Evolutionary conservation across 1,284 basidiomycete genomes (phyloP).

Genomic region (Fomitopsis schrenkii): DNA sequence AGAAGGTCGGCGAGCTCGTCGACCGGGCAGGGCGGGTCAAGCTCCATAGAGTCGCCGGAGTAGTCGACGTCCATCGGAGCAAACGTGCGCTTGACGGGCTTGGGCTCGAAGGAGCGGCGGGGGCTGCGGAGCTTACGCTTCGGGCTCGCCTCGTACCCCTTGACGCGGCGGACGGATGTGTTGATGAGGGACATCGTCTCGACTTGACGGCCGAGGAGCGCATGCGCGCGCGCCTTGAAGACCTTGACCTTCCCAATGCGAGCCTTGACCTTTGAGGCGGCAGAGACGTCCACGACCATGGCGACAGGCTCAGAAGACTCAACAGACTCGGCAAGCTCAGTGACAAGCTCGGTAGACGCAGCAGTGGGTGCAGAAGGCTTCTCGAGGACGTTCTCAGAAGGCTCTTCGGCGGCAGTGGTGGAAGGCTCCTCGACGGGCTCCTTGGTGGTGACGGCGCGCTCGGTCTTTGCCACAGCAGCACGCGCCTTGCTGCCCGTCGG

Average conservation of each 20-base stretch:
- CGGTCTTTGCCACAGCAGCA: background rate
- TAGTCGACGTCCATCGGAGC: background rate
- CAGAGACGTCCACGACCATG: background rate
- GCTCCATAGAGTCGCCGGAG: background rate
- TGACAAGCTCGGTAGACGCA: too few species aligned
- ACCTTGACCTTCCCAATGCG: background rate
- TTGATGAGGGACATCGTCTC: background rate
- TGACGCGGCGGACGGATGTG: background rate
- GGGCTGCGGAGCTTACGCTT: background rate
- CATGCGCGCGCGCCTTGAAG: background rate
- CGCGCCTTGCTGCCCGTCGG: background rate
- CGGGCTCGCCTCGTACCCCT: background rate
- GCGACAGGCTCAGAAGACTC: background rate
- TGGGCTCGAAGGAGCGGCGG: background rate
- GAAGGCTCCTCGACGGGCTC: background rate
- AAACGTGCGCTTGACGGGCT: background rate
- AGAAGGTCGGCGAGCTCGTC: background rate
- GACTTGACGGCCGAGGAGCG: background rate
- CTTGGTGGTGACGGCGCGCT: too few species aligned
- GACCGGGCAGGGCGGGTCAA: background rate
- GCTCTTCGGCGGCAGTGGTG: background rate
- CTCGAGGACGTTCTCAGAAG: too few species aligned
- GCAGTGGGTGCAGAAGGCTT: too few species aligned
- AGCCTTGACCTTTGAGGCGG: background rate
- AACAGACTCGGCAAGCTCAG: background rate